Evolutionary conservation across 129 eudicot species (phyloP).

Genomic region (Centella asiatica): DNA sequence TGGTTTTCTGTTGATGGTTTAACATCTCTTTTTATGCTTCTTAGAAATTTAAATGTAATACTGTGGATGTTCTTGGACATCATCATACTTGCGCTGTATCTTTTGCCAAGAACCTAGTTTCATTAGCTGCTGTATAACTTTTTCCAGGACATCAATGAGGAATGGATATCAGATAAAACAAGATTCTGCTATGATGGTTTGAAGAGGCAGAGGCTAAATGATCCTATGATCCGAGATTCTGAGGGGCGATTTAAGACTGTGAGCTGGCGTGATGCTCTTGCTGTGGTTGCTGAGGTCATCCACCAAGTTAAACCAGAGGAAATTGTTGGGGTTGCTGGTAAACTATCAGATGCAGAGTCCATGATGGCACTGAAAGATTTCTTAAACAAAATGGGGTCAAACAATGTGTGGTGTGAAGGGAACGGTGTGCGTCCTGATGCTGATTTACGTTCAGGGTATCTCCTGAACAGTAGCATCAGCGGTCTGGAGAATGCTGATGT

Average conservation of each 20-base stretch:
- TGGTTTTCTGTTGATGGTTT: too few species aligned
- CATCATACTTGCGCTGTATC: not conserved
- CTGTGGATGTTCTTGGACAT: not conserved
- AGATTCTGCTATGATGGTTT: conserved; percentile 92
- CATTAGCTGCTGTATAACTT: conserved; percentile 3
- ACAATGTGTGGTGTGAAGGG: conserved; percentile 89
- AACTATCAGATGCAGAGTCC: conserved; percentile 93
- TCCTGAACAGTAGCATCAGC: conserved; percentile 64
- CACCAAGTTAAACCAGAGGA: conserved; percentile 70
- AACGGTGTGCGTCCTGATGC: conserved; percentile 69
- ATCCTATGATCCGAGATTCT: conserved; percentile 90
- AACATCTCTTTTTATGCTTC: too few species aligned
- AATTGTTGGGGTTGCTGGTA: conserved; percentile 96
- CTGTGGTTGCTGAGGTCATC: conserved; percentile 81
- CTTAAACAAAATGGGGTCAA: conserved; percentile 84
- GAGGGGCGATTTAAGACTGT: conserved; percentile 90
- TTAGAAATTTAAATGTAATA: not conserved
- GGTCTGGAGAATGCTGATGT: conserved; percentile 91
- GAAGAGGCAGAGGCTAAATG: conserved; percentile 94
- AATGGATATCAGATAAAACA: conserved; percentile 97
- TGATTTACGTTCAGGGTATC: conserved; percentile 83
- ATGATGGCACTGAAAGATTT: conserved; percentile 89
- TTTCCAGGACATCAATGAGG: conserved; percentile 90
- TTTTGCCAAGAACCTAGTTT: conserved; percentile 4
- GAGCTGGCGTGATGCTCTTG: conserved; percentile 96